Conservation (phyloP, 2,329 filamentous ascomycete genomes). For the Diaporthe amygdali region DNA sequence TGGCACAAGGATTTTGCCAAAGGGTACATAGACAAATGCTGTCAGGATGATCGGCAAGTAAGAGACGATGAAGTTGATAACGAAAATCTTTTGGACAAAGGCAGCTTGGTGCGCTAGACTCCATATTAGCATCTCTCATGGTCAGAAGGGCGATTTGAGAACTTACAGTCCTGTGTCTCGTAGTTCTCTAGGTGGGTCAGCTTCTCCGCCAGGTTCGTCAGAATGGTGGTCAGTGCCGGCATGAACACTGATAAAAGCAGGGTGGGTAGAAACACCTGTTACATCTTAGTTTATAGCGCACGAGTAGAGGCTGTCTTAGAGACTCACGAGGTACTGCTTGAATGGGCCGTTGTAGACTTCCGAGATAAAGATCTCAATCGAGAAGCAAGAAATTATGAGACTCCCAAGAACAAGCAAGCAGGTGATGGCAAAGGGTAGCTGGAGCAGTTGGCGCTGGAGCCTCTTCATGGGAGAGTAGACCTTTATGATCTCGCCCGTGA, state of each 20-base stretch:
- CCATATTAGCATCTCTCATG: conserved; percentile 27
- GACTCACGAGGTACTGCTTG: conserved; percentile 78
- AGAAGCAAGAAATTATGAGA: conserved; percentile 86
- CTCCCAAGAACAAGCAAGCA: conserved; percentile 76
- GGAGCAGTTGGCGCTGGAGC: conserved; percentile 76
- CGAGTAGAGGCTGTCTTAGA: background rate
- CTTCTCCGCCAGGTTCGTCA: conserved; percentile 77
- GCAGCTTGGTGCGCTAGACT: conserved; percentile 75
- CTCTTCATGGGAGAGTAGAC: conserved; percentile 80
- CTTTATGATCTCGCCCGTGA: conserved; percentile 80
- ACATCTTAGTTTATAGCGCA: conserved; percentile 16
- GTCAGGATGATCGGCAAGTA: conserved; percentile 93
- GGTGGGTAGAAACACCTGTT: conserved; percentile 83
- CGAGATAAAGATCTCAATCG: conserved; percentile 93
- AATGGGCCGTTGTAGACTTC: conserved; percentile 91
- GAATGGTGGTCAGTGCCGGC: conserved; percentile 75
- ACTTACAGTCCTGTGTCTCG: conserved; percentile 74
- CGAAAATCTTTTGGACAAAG: conserved; percentile 90
- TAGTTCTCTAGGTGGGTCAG: conserved; percentile 92
- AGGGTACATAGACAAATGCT: conserved; percentile 93
- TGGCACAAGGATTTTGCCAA: conserved; percentile 82
- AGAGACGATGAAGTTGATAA: conserved; percentile 95
- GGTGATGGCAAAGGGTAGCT: conserved; percentile 82
- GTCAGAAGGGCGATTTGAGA: background rate
- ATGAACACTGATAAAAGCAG: conserved; percentile 82